Base-by-base conservation (phyloP, 2,329 filamentous ascomycete species). In the Colletotrichum filicis region DNA sequence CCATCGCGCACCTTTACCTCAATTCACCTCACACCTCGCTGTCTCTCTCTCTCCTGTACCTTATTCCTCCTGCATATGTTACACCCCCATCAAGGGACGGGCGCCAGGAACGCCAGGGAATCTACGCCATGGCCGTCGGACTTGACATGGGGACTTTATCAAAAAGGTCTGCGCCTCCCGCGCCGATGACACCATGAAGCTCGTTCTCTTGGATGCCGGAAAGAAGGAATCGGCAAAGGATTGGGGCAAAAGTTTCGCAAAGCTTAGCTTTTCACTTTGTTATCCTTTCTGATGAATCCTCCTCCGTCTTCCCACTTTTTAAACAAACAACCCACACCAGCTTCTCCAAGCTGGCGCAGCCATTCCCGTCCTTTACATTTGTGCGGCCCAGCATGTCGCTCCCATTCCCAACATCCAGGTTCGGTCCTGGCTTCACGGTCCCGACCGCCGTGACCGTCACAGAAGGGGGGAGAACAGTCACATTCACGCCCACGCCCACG, bases 151-250 rank as follows among this genome's bases (percentile, higher is more conserved):
- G 61, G 66, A 53, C 28, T 71, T 62, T 66, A n/a, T 73, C 66
- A 73, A 73, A 73, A 73, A 58, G 71, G 61, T 32, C 67, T 73
- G 66, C 67, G 60, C 71, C 71, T 70, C 66, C 71, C 66, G 22
- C 35, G 22, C 12, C 30, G 22, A 59, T 28, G 57, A 32, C 42
- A 49, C n/a, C 53, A 60, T 19, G 26, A 26, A 22, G 32, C 59
- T 42, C 37, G 37, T 42, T 42, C 37, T 42, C 37, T 42, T 49
- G 42, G 19, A 49, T 49, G 26, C 14, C 22, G n/a, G 16, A 22
- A n/a, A 26, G 46, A 16, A 28, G 37, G 19, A 32, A 37, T 9
- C 59, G 32, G 37, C 37, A 42, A 42, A 42, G 37, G 16, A 42
- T 42, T 42, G 37, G 58, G 69, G 53, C 32, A 55, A 69, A 70